These are phyloP conservation scores for Yarrowia sp. DNA, from an alignment of 805 yeast genomes.

Conservation along the genomic window DNA sequence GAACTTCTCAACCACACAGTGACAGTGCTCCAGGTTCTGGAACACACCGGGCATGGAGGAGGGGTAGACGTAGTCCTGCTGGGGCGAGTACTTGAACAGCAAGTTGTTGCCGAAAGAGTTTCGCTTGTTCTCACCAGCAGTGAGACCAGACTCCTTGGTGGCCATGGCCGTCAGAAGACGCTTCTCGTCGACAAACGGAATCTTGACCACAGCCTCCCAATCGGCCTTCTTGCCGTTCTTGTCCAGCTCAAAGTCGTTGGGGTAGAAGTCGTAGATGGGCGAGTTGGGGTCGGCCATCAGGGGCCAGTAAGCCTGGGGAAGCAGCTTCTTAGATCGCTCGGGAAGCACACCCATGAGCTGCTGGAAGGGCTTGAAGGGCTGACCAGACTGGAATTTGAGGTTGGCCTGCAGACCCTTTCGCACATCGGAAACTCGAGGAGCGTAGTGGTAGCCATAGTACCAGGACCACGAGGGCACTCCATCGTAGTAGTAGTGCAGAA, in stretches of 20 bases:
- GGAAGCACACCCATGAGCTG: slow-evolving; percentile 98
- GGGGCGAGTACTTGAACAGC: slow-evolving; percentile 71
- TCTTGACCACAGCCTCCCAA: slow-evolving; percentile 96
- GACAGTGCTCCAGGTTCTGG: slow-evolving; percentile 72
- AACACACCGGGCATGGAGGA: slow-evolving; percentile 78
- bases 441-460: slow-evolving; percentile 85
- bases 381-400: slow-evolving; percentile 54
- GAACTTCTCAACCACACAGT: slow-evolving; percentile 63
- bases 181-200: slow-evolving; percentile 84
- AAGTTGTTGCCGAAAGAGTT: slow-evolving; percentile 72
- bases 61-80: slow-evolving; percentile 59
- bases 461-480: slow-evolving; percentile 97
- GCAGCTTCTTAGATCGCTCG: slow-evolving; percentile 75
- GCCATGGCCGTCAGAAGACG: slow-evolving; percentile 69
- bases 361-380: slow-evolving; percentile 87
- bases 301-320: slow-evolving; percentile 73
- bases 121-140: slow-evolving; percentile 67
- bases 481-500: slow-evolving; percentile 78
- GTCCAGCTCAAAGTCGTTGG: slow-evolving; percentile 81
- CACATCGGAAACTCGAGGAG: slow-evolving; percentile 92
- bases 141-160: slow-evolving; percentile 58
- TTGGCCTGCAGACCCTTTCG: slow-evolving; percentile 57
- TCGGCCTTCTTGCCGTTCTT: slow-evolving; percentile 92
- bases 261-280: slow-evolving; percentile 88
- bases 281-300: slow-evolving; percentile 83